Percentiles rank a stretch among this genome's conserved stretches.
These are phyloP conservation scores for Fusarium cicatricum DNA, from an alignment of 2,329 filamentous ascomycete species.

Conservation along the genomic window DNA sequence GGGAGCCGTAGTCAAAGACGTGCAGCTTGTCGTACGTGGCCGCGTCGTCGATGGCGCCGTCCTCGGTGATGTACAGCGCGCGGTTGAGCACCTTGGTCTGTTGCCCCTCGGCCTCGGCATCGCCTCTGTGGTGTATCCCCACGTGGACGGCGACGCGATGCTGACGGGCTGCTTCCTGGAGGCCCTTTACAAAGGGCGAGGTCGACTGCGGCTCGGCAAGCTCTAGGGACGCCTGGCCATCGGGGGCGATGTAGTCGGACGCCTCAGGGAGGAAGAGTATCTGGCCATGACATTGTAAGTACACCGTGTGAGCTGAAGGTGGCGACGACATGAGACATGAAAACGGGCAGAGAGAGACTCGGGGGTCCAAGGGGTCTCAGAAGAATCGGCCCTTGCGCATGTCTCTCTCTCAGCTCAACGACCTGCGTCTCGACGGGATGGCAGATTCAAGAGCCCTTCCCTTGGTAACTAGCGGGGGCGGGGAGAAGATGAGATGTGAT, in stretches of 20 bases:
- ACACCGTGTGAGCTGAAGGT: conserved; percentile 33
- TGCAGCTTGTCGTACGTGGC: conserved; percentile 85
- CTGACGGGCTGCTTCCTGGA: conserved; percentile 71
- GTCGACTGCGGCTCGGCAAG: conserved; percentile 72
- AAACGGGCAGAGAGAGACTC: neutral
- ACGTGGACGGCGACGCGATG: conserved; percentile 79
- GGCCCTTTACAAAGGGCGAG: conserved; percentile 79
- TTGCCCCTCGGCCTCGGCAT: conserved; percentile 40
- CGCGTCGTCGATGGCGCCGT: conserved; percentile 52
- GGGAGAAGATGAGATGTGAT: conserved; percentile 6
- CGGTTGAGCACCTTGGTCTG: conserved; percentile 57
- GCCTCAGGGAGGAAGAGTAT: conserved; percentile 93
- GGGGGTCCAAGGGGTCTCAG: conserved; percentile 16
- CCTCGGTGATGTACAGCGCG: conserved; percentile 59
- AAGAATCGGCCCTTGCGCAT: conserved; percentile 19
- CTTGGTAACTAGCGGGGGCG: neutral
- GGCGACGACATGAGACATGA: conserved; percentile 1
- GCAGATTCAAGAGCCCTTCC: conserved; percentile 4
- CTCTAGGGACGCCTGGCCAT: conserved; percentile 71
- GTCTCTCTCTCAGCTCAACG: conserved; percentile 34
- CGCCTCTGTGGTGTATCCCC: conserved; percentile 78
- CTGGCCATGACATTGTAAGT: conserved; percentile 48
- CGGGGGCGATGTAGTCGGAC: conserved; percentile 82
- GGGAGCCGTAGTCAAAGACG: conserved; percentile 76
- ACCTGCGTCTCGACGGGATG: conserved; percentile 17